Evolutionary conservation across 768 basidiomycete genomes (phyloP).

Genomic region (Vararia minispora): DNA sequence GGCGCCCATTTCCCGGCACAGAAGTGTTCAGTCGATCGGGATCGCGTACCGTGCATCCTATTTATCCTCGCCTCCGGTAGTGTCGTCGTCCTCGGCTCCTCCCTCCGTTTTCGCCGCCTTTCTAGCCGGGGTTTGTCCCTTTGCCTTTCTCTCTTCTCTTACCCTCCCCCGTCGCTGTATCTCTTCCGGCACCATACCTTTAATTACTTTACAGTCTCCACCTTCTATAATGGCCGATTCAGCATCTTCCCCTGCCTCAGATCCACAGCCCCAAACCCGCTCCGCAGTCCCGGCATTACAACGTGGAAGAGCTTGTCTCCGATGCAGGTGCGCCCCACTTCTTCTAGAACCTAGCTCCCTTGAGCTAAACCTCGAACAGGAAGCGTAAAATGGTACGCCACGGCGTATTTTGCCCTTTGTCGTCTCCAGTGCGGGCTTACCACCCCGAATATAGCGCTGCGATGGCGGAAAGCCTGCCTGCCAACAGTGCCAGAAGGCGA

Average conservation of each 20-base stretch:
- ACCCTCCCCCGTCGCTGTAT: background rate
- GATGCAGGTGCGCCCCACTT: slow-evolving; percentile 12
- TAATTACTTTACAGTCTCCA: slow-evolving; percentile 10
- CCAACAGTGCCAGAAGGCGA: slow-evolving; percentile 67
- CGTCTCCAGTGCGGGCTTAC: background rate
- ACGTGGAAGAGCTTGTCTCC: slow-evolving; percentile 15
- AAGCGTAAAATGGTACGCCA: slow-evolving; percentile 14
- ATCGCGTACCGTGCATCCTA: slow-evolving; percentile 10
- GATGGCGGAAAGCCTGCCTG: slow-evolving; percentile 71
- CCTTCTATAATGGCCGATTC: slow-evolving; percentile 14
- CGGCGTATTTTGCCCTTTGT: background rate
- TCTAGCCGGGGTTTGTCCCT: slow-evolving; percentile 1
- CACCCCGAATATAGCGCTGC: slow-evolving; percentile 42
- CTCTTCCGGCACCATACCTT: slow-evolving; percentile 8
- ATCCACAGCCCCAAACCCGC: slow-evolving; percentile 11
- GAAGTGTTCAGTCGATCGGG: background rate
- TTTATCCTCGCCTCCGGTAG: slow-evolving; percentile 13
- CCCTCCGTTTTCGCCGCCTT: slow-evolving; percentile 5
- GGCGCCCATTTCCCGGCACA: slow-evolving; percentile 3
- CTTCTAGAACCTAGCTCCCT: slow-evolving; percentile 2
- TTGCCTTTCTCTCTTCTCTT: too few relatives aligned
- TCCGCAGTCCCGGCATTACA: too few relatives aligned
- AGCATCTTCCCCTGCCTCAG: slow-evolving; percentile 6
- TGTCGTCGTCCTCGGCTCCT: slow-evolving; percentile 8
- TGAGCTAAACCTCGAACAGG: slow-evolving; percentile 1